These are phyloP conservation scores for Leccinum barrowsii DNA, from an alignment of 768 basidiomycete species.

Conservation along the genomic window DNA sequence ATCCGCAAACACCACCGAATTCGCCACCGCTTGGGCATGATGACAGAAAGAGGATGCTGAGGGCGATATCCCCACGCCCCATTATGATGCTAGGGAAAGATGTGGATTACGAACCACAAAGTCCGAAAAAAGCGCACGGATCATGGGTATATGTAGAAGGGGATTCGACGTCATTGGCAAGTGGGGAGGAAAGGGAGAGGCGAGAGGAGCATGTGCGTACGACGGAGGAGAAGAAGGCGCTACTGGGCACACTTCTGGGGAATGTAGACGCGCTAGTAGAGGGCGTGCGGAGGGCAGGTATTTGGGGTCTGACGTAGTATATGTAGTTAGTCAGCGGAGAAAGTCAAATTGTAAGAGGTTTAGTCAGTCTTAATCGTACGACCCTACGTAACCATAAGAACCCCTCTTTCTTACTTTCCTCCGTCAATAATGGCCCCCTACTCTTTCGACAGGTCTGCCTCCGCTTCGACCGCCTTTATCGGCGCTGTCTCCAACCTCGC, in stretches of 20 bases:
- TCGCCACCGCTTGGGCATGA: conserved; percentile 29
- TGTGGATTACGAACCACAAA: conserved; percentile 69
- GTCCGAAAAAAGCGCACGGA: conserved; percentile 55
- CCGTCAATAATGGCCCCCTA: conserved; percentile 7
- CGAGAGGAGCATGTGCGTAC: conserved; percentile 37
- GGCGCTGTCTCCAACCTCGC: conserved; percentile 40
- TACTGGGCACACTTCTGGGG: conserved; percentile 78
- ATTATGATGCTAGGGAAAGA: conserved; percentile 69
- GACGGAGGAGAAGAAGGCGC: conserved; percentile 80
- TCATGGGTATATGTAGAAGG: conserved; percentile 30
- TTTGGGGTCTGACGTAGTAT: conserved; percentile 68
- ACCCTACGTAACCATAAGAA: neutral
- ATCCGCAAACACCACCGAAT: conserved; percentile 20
- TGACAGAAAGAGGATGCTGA: conserved; percentile 16
- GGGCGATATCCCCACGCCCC: conserved; percentile 35
- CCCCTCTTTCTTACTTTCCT: neutral
- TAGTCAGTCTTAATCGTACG: conserved; percentile 4
- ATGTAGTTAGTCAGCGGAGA: neutral
- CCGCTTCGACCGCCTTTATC: conserved; percentile 35
- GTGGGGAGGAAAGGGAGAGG: conserved; percentile 7
- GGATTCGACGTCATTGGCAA: conserved; percentile 10
- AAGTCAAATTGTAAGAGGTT: neutral
- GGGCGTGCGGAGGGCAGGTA: conserved; percentile 79
- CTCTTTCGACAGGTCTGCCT: conserved; percentile 31
- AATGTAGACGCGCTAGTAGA: conserved; percentile 92